A percentile compares a stretch with the other conserved stretches of the same genome.
Evolutionary conservation across 1,284 basidiomycete genomes (phyloP).

Genomic region (Heterobasidion parviporum): DNA sequence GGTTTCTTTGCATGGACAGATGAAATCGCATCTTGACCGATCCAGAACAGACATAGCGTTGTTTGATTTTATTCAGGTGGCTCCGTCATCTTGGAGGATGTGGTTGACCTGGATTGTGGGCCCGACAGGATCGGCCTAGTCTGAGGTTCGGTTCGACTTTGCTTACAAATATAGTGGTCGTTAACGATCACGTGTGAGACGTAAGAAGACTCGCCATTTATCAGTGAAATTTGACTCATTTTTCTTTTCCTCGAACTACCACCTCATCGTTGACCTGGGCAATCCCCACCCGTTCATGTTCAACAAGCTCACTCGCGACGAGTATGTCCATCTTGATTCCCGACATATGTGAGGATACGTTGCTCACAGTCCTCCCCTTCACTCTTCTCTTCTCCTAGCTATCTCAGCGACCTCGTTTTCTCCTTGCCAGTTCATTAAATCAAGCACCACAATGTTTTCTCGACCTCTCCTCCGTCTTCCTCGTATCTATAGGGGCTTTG

Average conservation of each 20-base stretch:
- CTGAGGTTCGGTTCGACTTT: no score
- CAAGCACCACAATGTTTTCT: conserved; percentile 38
- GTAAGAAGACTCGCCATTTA: neutral
- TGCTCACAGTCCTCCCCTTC: neutral
- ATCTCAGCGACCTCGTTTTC: conserved; percentile 81
- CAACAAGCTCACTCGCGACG: conserved; percentile 78
- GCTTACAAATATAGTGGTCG: neutral
- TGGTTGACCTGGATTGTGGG: no score
- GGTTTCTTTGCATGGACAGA: no score
- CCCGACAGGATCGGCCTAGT: no score
- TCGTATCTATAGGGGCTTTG: conserved; percentile 49
- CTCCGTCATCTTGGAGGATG: no score
- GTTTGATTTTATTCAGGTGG: no score
- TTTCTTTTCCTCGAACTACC: neutral
- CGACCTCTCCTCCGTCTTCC: conserved; percentile 43
- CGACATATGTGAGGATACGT: neutral
- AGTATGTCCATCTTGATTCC: conserved; percentile 37
- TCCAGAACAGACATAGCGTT: no score
- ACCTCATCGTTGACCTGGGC: neutral
- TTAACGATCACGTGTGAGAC: neutral
- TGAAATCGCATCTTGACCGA: no score
- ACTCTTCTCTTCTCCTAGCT: conserved; percentile 34
- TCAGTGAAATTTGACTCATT: neutral
- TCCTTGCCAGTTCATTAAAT: conserved; percentile 60
- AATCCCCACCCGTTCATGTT: conserved; percentile 56